Percentiles rank a stretch among this genome's conserved stretches.
Conservation (phyloP, 805 yeast species). For the Barnettozyma sucrosica region DNA sequence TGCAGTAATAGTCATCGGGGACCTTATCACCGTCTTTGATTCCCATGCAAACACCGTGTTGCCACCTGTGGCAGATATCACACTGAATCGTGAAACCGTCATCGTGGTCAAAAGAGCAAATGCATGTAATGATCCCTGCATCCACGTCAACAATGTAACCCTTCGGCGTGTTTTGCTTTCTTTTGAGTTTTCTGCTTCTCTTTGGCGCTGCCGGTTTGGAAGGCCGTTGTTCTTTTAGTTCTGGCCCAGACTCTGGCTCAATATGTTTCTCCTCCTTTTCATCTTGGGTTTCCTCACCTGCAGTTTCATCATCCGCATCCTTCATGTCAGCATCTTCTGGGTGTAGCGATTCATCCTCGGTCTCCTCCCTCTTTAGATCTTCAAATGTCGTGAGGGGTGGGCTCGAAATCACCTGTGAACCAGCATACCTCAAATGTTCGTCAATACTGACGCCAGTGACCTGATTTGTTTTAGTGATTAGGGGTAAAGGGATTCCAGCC, state of each 20-base stretch:
- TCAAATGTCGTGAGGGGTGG: not conserved
- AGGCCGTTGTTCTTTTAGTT: slow-evolving; percentile 14
- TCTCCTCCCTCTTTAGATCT: not conserved
- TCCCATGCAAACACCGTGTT: slow-evolving; percentile 88
- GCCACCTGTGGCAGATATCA: slow-evolving; percentile 90
- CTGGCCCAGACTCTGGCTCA: slow-evolving; percentile 4
- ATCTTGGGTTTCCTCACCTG: slow-evolving; percentile 14
- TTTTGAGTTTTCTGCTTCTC: slow-evolving; percentile 11
- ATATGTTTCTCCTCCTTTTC: slow-evolving; percentile 14
- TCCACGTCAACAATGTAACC: slow-evolving; percentile 68
- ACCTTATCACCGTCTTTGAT: slow-evolving; percentile 65
- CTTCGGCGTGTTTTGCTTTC: slow-evolving; percentile 8
- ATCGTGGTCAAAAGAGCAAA: slow-evolving; percentile 82
- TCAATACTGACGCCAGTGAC: slow-evolving; percentile 8
- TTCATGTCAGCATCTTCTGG: slow-evolving; percentile 6
- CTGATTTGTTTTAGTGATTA: slow-evolving; percentile 15
- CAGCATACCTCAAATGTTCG: slow-evolving; percentile 10
- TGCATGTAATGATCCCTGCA: slow-evolving; percentile 81
- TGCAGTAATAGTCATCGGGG: slow-evolving; percentile 80
- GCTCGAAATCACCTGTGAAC: not conserved
- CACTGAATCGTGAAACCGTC: slow-evolving; percentile 95
- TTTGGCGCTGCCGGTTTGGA: slow-evolving; percentile 6
- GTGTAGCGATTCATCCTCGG: slow-evolving; percentile 5
- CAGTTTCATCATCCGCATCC: slow-evolving; percentile 9
- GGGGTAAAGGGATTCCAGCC: slow-evolving; percentile 68